Evolutionary conservation across 495 filamentous ascomycete genomes (phyloP).

Genomic region (Penicillium ochrochloron): DNA sequence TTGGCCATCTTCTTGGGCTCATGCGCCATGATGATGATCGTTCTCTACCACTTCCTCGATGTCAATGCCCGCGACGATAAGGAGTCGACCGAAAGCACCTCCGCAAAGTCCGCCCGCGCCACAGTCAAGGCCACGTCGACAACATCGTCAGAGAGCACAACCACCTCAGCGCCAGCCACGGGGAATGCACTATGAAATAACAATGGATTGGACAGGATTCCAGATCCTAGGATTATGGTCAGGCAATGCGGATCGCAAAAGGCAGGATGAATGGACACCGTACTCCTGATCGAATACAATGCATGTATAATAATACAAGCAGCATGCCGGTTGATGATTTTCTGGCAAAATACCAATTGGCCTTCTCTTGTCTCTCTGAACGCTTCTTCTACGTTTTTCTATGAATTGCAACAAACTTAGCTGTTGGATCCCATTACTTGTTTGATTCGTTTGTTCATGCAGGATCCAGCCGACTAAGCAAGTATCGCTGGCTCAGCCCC

Average conservation of each 20-base stretch:
- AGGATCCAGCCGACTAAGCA: background rate
- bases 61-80: conserved; percentile 77
- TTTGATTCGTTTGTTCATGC: background rate
- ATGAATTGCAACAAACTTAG: background rate
- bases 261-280: background rate
- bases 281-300: background rate
- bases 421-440: background rate
- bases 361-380: background rate
- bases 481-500: no score
- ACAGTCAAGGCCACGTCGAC: conserved; percentile 25
- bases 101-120: conserved; percentile 31
- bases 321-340: background rate
- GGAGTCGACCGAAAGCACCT: conserved; percentile 19
- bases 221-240: background rate
- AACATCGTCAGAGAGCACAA: conserved; percentile 13
- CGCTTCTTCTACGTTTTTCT: background rate
- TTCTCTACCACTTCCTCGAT: conserved; percentile 96
- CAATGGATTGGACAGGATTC: conserved; percentile 12
- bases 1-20: conserved; percentile 94
- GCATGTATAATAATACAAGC: conserved; percentile 21
- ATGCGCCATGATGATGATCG: conserved; percentile 88
- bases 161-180: conserved; percentile 3
- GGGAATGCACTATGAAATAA: background rate
- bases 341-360: conserved; percentile 16
- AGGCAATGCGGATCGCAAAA: background rate